Percentiles rank a stretch among this genome's conserved stretches.
Conservation (phyloP, 768 basidiomycete species). For the Russula olivacea region DNA sequence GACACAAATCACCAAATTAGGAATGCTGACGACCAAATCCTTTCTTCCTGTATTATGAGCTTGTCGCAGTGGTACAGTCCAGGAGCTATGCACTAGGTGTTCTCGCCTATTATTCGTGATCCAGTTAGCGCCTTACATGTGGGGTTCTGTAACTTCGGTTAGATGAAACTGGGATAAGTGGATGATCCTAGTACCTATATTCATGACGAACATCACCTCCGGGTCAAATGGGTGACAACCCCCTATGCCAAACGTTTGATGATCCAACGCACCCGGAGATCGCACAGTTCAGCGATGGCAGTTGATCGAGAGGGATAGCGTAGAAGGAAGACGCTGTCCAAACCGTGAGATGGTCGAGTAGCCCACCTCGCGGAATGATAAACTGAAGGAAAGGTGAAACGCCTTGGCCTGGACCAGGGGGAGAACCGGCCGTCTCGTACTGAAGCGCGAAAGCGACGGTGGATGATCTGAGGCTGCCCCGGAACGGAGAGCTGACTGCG, state of each 20-base stretch:
- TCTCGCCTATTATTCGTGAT: background rate
- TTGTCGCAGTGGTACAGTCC: background rate
- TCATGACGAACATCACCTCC: background rate
- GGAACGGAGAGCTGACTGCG: background rate
- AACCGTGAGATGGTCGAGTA: background rate
- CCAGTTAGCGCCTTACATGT: background rate
- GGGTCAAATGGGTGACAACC: no score
- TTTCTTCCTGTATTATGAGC: background rate
- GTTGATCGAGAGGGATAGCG: no score
- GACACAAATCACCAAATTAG: background rate
- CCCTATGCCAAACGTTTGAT: no score
- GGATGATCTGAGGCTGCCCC: background rate
- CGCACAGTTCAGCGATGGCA: no score
- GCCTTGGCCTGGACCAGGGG: background rate
- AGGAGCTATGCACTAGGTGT: background rate
- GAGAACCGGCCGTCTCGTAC: background rate
- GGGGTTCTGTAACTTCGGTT: background rate
- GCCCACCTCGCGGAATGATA: conserved; percentile 1
- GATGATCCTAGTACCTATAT: background rate
- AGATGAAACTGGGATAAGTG: no score
- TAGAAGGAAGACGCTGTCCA: no score
- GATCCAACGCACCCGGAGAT: no score
- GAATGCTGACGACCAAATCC: background rate
- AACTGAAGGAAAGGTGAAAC: background rate
- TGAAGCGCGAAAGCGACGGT: background rate